A percentile compares a stretch with the other conserved stretches of the same genome.
Evolutionary conservation across 768 basidiomycete species (phyloP).

Genomic region (Mycena epipterygia): DNA sequence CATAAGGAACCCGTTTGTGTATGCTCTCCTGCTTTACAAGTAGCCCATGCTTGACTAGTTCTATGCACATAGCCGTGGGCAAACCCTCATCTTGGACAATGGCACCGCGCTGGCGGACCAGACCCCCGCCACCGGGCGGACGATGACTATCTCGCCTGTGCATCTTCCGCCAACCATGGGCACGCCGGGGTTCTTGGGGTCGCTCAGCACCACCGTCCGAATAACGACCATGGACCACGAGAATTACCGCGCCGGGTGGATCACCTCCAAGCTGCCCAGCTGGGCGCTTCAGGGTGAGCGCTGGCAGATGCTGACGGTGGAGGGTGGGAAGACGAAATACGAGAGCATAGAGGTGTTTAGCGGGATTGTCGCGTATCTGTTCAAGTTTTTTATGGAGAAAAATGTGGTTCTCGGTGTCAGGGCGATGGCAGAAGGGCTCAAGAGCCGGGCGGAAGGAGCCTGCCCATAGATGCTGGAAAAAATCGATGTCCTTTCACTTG

Average conservation of each 20-base stretch:
- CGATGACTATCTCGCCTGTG: constrained; percentile 3
- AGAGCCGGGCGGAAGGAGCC: constrained; percentile 12
- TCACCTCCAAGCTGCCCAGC: background rate
- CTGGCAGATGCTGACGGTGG: constrained; percentile 71
- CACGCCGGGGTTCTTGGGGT: constrained; percentile 2
- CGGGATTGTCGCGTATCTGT: constrained; percentile 67
- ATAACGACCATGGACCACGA: constrained; percentile 68
- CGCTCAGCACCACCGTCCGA: constrained; percentile 21
- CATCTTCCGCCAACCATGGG: constrained; percentile 31
- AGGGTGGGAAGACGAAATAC: constrained; percentile 67
- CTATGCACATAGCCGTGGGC: constrained; percentile 24
- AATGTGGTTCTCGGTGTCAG: constrained; percentile 21
- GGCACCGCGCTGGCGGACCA: constrained; percentile 17
- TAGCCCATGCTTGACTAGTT: background rate
- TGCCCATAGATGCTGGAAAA: too few species aligned
- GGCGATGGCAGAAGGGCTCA: constrained; percentile 33
- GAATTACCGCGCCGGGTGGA: constrained; percentile 72
- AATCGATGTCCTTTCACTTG: too few species aligned
- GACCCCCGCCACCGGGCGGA: background rate
- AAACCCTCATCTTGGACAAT: constrained; percentile 6
- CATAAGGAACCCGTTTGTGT: constrained; percentile 31
- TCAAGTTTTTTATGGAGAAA: constrained; percentile 39
- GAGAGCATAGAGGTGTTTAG: constrained; percentile 74
- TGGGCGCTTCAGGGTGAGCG: constrained; percentile 52
- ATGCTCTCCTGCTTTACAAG: background rate